phyloP scores from a whole-genome alignment of 2,329 filamentous ascomycete genomes.

The Gaeumannomyces tritici region DNA sequence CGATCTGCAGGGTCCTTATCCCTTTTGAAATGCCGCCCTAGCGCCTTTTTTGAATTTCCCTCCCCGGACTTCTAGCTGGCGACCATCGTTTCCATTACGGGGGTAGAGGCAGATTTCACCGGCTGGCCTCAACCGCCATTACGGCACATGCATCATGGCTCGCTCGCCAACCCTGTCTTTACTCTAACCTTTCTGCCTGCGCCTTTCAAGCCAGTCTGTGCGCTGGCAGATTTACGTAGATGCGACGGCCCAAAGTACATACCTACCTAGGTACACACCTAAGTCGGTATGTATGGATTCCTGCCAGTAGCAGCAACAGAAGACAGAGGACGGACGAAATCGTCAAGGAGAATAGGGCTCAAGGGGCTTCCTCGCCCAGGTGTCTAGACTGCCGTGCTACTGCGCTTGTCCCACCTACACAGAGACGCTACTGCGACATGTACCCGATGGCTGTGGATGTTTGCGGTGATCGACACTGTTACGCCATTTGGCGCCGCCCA shows the following conservation, averaged over 20 bases:
- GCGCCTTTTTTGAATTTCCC: not conserved
- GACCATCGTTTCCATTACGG: not conserved
- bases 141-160: not conserved
- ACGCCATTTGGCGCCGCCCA: constrained; percentile 4
- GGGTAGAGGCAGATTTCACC: not conserved
- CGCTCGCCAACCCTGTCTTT: not conserved
- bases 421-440: not conserved
- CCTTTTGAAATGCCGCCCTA: not conserved
- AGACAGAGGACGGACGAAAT: no score
- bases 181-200: not conserved
- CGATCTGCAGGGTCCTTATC: constrained; percentile 7
- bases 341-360: not conserved
- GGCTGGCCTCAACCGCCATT: not conserved
- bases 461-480: constrained; percentile 1
- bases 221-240: not conserved
- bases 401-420: not conserved
- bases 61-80: not conserved
- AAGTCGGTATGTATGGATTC: no score
- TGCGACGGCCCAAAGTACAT: not conserved
- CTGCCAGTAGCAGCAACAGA: no score
- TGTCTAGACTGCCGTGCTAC: not conserved
- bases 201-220: not conserved
- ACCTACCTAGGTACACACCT: no score
- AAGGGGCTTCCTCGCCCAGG: not conserved
- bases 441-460: not conserved